Conservation (phyloP, 192 early-diverging fungal species). For the Coemansia sp. region DNA sequence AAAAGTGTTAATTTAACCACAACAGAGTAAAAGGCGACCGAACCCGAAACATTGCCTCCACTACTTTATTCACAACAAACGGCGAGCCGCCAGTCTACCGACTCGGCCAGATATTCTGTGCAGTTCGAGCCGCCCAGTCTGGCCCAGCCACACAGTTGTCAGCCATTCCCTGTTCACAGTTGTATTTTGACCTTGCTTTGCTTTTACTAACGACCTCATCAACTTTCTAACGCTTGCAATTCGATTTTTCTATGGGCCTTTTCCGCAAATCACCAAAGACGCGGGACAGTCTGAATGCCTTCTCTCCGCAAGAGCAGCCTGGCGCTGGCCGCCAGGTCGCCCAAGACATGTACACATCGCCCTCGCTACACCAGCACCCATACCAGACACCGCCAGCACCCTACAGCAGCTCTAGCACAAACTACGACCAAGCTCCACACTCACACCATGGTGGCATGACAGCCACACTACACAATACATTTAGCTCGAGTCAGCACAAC, state of each 20-base stretch:
- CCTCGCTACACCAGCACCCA: constrained; percentile 10
- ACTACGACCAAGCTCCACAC: constrained; percentile 5
- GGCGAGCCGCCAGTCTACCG: too few relatives aligned
- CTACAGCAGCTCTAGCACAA: background rate
- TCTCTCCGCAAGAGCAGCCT: constrained; percentile 21
- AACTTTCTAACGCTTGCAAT: background rate
- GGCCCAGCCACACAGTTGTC: background rate
- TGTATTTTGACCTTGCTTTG: background rate
- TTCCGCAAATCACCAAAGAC: constrained; percentile 33
- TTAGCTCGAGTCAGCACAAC: constrained; percentile 32
- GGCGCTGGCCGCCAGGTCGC: constrained; percentile 36
- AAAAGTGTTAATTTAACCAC: background rate
- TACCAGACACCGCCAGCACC: constrained; percentile 1
- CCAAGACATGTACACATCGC: constrained; percentile 3
- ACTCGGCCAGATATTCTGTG: background rate
- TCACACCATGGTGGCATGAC: constrained; percentile 15
- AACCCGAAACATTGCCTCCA: too few relatives aligned
- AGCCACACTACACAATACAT: constrained; percentile 18
- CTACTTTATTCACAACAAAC: constrained; percentile 12
- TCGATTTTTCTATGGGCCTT: constrained; percentile 27
- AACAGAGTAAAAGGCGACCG: too few relatives aligned
- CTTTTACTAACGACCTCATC: constrained; percentile 4
- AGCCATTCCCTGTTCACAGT: background rate
- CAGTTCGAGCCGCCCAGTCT: constrained; percentile 4
- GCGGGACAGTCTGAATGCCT: constrained; percentile 17